These are phyloP conservation scores for Phytopythium chamaehyphon DNA, from an alignment of 352 stramenopile genomes.

Conservation along the genomic window DNA sequence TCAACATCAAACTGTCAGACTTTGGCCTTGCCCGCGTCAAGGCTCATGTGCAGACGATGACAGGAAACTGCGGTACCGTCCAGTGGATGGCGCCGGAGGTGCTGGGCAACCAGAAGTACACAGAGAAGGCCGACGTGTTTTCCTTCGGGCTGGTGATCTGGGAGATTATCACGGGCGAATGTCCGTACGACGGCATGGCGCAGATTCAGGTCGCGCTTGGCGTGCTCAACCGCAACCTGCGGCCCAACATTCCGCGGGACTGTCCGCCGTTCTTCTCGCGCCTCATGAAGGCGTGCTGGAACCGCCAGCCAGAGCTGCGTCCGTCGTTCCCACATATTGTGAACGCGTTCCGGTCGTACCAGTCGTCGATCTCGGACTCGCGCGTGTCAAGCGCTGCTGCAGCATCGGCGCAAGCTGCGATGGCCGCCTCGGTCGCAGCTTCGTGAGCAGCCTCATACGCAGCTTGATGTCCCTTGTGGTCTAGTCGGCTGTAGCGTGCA, in stretches of 20 bases:
- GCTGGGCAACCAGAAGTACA: slow-evolving; percentile 89
- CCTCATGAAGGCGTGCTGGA: slow-evolving; percentile 79
- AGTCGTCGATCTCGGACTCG: slow-evolving; percentile 35
- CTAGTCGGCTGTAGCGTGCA: too few species aligned
- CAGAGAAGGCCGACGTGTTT: slow-evolving; percentile 93
- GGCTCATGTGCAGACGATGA: slow-evolving; percentile 90
- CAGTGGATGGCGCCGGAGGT: slow-evolving; percentile 89
- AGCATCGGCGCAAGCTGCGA: slow-evolving; percentile 31
- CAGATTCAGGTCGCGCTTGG: slow-evolving; percentile 82
- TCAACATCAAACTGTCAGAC: slow-evolving; percentile 89
- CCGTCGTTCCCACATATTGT: slow-evolving; percentile 74
- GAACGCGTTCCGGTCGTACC: slow-evolving; percentile 42
- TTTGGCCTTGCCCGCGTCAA: slow-evolving; percentile 91
- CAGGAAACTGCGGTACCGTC: slow-evolving; percentile 87
- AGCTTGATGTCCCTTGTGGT: slow-evolving; percentile 20
- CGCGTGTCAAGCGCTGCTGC: slow-evolving; percentile 32
- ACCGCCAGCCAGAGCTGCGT: slow-evolving; percentile 58
- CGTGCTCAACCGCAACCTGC: slow-evolving; percentile 76
- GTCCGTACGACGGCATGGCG: slow-evolving; percentile 89
- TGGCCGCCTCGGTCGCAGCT: slow-evolving; percentile 35
- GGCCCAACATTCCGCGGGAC: slow-evolving; percentile 52
- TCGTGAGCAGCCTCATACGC: slow-evolving; percentile 31
- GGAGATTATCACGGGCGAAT: slow-evolving; percentile 90
- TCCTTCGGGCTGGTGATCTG: slow-evolving; percentile 93
- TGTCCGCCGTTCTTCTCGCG: slow-evolving; percentile 69